Conservation (phyloP, 1,284 basidiomycete species). For the Cryptococcus sp. region DNA sequence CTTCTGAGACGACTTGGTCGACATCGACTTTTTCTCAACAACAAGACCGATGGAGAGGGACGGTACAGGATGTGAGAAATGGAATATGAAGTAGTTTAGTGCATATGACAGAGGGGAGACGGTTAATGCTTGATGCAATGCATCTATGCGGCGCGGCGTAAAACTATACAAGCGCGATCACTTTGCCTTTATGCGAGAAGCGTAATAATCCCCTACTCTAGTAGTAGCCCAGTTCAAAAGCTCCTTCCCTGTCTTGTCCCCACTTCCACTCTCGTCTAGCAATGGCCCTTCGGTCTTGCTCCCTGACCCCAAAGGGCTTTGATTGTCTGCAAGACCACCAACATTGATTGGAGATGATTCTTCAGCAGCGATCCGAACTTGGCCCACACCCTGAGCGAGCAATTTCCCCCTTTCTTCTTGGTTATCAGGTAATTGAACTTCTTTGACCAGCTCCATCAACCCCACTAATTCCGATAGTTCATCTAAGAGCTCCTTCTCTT, state of each 20-base stretch:
- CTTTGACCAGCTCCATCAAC: slow-evolving; percentile 38
- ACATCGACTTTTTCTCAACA: no score
- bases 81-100: no score
- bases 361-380: slow-evolving; percentile 20
- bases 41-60: no score
- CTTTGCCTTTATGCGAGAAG: slow-evolving; percentile 16
- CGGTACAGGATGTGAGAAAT: no score
- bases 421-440: slow-evolving; percentile 23
- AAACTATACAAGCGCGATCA: not conserved
- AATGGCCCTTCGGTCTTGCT: not conserved
- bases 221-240: slow-evolving; percentile 35
- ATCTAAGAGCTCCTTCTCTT: slow-evolving; percentile 25
- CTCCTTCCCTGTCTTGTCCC: slow-evolving; percentile 23
- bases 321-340: not conserved
- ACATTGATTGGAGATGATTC: not conserved
- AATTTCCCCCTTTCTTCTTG: slow-evolving; percentile 19
- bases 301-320: not conserved
- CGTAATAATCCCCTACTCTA: slow-evolving; percentile 34
- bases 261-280: not conserved
- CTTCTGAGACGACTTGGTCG: no score
- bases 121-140: not conserved
- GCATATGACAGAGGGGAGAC: no score
- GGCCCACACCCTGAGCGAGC: slow-evolving; percentile 28
- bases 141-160: not conserved
- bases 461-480: slow-evolving; percentile 31